These are phyloP conservation scores for Candida koratica DNA, from an alignment of 805 yeast genomes.

Conservation along the genomic window DNA sequence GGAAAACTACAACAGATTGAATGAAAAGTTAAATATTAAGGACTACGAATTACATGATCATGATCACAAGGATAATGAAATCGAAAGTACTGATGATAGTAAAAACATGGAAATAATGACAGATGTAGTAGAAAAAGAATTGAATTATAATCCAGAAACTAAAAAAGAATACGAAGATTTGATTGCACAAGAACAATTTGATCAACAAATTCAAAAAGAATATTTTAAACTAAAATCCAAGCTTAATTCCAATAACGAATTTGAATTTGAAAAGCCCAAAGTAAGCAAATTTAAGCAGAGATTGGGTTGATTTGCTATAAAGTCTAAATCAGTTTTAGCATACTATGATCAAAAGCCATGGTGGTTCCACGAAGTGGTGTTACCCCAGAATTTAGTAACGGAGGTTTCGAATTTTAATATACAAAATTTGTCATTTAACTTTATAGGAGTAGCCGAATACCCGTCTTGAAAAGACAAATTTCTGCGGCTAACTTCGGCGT, in stretches of 20 bases:
- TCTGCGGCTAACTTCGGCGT: slow-evolving; percentile 4
- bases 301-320: slow-evolving; percentile 1
- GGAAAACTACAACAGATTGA: slow-evolving; percentile 28
- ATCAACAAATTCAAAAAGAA: slow-evolving; percentile 48
- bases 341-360: background rate
- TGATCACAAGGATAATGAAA: slow-evolving; percentile 8
- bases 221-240: slow-evolving; percentile 13
- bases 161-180: slow-evolving; percentile 13
- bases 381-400: slow-evolving; percentile 4
- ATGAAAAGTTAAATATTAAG: slow-evolving; percentile 14
- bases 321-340: background rate
- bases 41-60: slow-evolving; percentile 14
- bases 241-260: slow-evolving; percentile 5
- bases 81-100: background rate
- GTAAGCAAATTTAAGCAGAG: slow-evolving; percentile 14
- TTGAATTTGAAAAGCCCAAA: slow-evolving; percentile 7
- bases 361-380: slow-evolving; percentile 4
- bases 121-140: slow-evolving; percentile 18
- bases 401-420: background rate
- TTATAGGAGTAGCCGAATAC: slow-evolving; percentile 12
- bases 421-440: no score
- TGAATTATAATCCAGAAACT: background rate
- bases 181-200: slow-evolving; percentile 29
- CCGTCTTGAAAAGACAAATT: slow-evolving; percentile 8
- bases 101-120: slow-evolving; percentile 8